These are phyloP conservation scores for Dipteronia dyeriana DNA, from an alignment of 345 rosid genomes.

Conservation along the genomic window DNA sequence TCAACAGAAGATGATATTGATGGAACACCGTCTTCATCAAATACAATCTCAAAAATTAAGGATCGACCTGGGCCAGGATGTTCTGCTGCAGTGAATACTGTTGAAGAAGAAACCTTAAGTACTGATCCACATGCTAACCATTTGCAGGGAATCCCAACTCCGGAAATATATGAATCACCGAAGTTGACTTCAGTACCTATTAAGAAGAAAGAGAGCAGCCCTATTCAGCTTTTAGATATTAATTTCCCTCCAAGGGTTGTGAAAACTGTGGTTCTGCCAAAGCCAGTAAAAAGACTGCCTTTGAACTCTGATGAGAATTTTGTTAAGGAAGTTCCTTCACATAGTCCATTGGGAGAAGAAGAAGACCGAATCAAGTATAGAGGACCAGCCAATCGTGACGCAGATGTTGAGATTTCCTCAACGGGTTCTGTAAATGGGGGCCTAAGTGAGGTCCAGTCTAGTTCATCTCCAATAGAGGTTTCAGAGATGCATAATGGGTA, in stretches of 20 bases:
- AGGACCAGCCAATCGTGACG: slow-evolving; percentile 20
- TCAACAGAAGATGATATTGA: slow-evolving; percentile 50
- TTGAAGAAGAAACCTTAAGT: slow-evolving; percentile 47
- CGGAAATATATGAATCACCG: slow-evolving; percentile 83
- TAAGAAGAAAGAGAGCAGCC: slow-evolving; percentile 54
- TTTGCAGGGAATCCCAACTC: slow-evolving; percentile 79
- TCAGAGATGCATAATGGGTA: slow-evolving; percentile 48
- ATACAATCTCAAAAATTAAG: slow-evolving; percentile 35
- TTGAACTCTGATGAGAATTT: slow-evolving; percentile 37
- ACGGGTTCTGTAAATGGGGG: slow-evolving; percentile 68
- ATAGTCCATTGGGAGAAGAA: slow-evolving; percentile 33
- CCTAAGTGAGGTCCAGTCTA: slow-evolving; percentile 62
- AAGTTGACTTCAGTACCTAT: slow-evolving; percentile 69
- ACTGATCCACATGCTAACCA: slow-evolving; percentile 51
- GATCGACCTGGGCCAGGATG: slow-evolving; percentile 50
- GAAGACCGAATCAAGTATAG: slow-evolving; percentile 24
- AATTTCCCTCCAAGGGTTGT: slow-evolving; percentile 70
- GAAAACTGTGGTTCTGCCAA: slow-evolving; percentile 34
- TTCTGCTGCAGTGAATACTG: slow-evolving; percentile 33
- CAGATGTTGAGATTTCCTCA: slow-evolving; percentile 56
- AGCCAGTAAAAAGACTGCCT: slow-evolving; percentile 30
- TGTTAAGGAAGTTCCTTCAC: slow-evolving; percentile 28
- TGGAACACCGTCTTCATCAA: slow-evolving; percentile 56
- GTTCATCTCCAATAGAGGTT: slow-evolving; percentile 50
- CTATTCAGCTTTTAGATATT: slow-evolving; percentile 78